Percentiles rank a stretch among this genome's conserved stretches.
Evolutionary conservation across 371 early-diverging fungal species (phyloP).

Genomic region (Syncephalastrum monosporum): DNA sequence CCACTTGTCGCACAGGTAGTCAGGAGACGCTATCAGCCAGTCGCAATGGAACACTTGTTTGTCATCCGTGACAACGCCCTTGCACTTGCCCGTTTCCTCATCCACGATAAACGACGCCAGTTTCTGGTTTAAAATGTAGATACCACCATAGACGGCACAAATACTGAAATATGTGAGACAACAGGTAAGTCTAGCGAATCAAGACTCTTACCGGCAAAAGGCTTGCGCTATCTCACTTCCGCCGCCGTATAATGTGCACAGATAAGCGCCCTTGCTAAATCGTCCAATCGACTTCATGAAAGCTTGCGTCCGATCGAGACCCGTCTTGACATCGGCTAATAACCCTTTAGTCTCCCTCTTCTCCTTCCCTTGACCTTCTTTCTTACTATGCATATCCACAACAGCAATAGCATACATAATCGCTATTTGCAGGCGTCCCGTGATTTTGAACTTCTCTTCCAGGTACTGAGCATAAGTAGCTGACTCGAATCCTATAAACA

Average conservation of each 20-base stretch:
- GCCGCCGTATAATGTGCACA: constrained; percentile 87
- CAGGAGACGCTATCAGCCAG: constrained; percentile 51
- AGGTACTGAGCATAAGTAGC: constrained; percentile 52
- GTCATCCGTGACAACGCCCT: constrained; percentile 45
- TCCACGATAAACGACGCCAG: constrained; percentile 39
- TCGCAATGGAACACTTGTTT: constrained; percentile 44
- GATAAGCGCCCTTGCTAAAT: constrained; percentile 81
- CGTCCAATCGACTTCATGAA: constrained; percentile 86
- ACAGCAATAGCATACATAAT: constrained; percentile 75
- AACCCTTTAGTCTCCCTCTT: not conserved
- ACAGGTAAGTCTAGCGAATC: not conserved
- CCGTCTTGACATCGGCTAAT: constrained; percentile 55
- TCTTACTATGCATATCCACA: constrained; percentile 43
- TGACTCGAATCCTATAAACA: constrained; percentile 36
- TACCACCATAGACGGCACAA: constrained; percentile 89
- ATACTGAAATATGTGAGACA: constrained; percentile 37
- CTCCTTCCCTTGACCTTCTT: not conserved
- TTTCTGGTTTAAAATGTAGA: constrained; percentile 72
- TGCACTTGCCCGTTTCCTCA: constrained; percentile 33
- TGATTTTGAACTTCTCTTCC: constrained; percentile 62
- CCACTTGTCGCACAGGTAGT: constrained; percentile 50
- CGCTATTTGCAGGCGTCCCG: constrained; percentile 63
- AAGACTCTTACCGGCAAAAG: constrained; percentile 72
- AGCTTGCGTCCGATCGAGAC: constrained; percentile 61
- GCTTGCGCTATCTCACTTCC: constrained; percentile 90